Base-by-base conservation (phyloP, 805 yeast species). In the Komagataella populi region DNA sequence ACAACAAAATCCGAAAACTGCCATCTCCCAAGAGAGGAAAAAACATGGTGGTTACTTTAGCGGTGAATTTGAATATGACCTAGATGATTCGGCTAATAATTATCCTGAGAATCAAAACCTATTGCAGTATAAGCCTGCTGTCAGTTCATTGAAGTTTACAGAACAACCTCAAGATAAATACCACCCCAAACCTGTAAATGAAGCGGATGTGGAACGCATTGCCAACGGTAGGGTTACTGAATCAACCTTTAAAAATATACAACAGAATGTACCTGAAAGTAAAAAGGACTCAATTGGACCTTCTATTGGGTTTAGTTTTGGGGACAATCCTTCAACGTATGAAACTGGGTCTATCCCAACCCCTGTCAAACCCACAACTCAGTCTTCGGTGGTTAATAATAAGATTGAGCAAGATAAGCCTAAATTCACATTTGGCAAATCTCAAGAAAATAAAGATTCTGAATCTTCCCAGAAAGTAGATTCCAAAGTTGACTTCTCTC, bases 301-400 rank as follows among this genome's bases (percentile, higher is more conserved):
- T 14, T 20, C 39, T 17, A 22, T 44, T 12, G 51, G 52, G 16
- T 39, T 18, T 46, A 44, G 30, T 10, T 20, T 51, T 24, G 55
- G 24, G 8, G 16, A 17, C 8, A 47, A 47, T 14, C 45, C 46
- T 50, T 50, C 53, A 48, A 22, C 47, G 45, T 47, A 24, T 23
- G 51, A 46, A 16, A 46, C 22, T 17, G 49, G n/a, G 45, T 45
- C 53, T 7, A 52, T 44, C 14, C 45, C 50, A 12, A 6, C 53
- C 24, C 43, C 50, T 8, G 16, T 14, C 22, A 48, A 39, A 6
- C 46, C 18, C 48, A 52, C 8, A 52, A 56, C n/a, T 52, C 54
- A 23, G 49, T 45, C 16, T 17, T 44, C 14, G 20, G 17, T 17
- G 23, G 12, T 14, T 3, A 30, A 30, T 10, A 30, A 44, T 8